Evolutionary conservation across 495 filamentous ascomycete species (phyloP).

Genomic region (Astrothelium macrocarpum): DNA sequence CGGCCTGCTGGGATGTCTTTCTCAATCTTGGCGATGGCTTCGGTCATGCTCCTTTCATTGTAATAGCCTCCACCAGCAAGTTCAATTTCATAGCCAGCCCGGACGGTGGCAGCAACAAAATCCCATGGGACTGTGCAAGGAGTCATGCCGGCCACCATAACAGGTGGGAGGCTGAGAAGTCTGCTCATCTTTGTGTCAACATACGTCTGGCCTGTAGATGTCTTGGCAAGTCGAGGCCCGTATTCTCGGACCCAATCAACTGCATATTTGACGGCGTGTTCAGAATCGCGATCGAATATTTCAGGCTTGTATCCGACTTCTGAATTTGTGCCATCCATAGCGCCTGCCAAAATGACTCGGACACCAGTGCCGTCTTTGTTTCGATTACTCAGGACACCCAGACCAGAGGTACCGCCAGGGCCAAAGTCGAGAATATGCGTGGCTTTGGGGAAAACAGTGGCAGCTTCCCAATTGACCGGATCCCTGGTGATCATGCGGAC

Average conservation of each 20-base stretch:
- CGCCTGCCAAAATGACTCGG: conserved; percentile 83
- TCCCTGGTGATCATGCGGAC: conserved; percentile 90
- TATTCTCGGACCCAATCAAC: conserved; percentile 98
- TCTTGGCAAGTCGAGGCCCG: conserved; percentile 79
- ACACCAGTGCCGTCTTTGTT: conserved; percentile 98
- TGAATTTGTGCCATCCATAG: conserved; percentile 76
- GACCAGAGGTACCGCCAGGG: conserved; percentile 88
- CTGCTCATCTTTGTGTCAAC: conserved; percentile 98
- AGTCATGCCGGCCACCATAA: conserved; percentile 96
- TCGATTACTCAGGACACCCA: conserved; percentile 92
- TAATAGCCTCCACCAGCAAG: conserved; percentile 90
- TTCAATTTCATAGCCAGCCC: conserved; percentile 89
- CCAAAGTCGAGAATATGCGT: conserved; percentile 96
- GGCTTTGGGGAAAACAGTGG: conserved; percentile 76
- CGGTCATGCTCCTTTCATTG: conserved; percentile 80
- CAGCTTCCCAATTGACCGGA: conserved; percentile 87
- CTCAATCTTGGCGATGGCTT: conserved; percentile 82
- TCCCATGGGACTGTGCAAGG: conserved; percentile 90
- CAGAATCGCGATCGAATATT: conserved; percentile 88
- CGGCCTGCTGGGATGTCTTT: conserved; percentile 78
- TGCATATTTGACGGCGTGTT: conserved; percentile 86
- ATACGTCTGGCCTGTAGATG: conserved; percentile 72
- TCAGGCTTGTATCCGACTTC: conserved; percentile 97
- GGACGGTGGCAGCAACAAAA: conserved; percentile 92
- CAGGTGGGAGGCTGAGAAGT: conserved; percentile 73